Evolutionary conservation across 2,329 filamentous ascomycete species (phyloP).

Genomic region (Fusarium humuli): DNA sequence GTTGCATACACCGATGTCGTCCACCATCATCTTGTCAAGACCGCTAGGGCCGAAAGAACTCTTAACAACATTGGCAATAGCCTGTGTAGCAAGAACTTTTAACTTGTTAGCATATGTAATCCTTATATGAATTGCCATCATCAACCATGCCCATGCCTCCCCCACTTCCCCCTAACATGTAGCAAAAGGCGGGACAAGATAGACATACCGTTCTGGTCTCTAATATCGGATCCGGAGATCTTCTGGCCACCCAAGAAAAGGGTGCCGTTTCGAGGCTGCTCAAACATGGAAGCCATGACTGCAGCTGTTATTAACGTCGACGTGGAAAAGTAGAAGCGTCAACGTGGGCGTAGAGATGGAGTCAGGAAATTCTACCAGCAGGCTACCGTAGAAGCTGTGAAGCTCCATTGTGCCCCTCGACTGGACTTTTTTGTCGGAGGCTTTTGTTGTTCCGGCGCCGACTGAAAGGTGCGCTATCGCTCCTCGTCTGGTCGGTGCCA

Average conservation of each 20-base stretch:
- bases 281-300: slow-evolving; percentile 92
- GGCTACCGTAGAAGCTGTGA: slow-evolving; percentile 48
- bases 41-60: slow-evolving; percentile 98
- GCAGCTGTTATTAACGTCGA: slow-evolving; percentile 45
- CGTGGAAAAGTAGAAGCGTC: slow-evolving; percentile 42
- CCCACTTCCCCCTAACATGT: slow-evolving; percentile 45
- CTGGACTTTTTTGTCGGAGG: slow-evolving; percentile 47
- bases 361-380: slow-evolving; percentile 50
- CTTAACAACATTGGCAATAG: slow-evolving; percentile 98
- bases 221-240: slow-evolving; percentile 95
- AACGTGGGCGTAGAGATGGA: slow-evolving; percentile 45
- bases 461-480: slow-evolving; percentile 1
- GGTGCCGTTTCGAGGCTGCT: slow-evolving; percentile 93
- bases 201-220: slow-evolving; percentile 88
- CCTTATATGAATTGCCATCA: slow-evolving; percentile 26
- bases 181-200: slow-evolving; percentile 38
- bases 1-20: slow-evolving; percentile 88
- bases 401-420: slow-evolving; percentile 45
- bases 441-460: slow-evolving; percentile 46
- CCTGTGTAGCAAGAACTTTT: slow-evolving; percentile 90
- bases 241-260: slow-evolving; percentile 97
- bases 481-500: background rate
- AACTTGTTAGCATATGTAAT: slow-evolving; percentile 31
- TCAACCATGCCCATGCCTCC: slow-evolving; percentile 35
- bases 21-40: slow-evolving; percentile 99